A percentile compares a stretch with the other conserved stretches of the same genome.
Conservation (phyloP, 1,284 basidiomycete genomes). For the Trametes hirsuta region DNA sequence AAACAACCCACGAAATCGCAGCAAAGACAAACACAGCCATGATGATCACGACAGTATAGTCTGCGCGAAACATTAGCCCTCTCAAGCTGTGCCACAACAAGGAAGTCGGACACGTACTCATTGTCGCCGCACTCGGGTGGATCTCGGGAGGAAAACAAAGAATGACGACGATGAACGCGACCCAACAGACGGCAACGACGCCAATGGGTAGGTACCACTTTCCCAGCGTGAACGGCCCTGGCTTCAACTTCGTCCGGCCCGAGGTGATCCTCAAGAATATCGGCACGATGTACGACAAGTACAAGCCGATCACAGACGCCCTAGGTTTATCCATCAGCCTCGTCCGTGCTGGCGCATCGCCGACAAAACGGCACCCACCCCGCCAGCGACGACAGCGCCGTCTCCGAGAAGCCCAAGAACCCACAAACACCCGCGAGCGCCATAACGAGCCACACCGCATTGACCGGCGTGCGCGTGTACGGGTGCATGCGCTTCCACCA, state of each 20-base stretch:
- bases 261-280: conserved; percentile 74
- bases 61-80: conserved; percentile 37
- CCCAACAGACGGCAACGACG: conserved; percentile 64
- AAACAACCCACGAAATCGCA: conserved; percentile 62
- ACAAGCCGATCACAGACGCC: conserved; percentile 70
- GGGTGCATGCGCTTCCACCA: conserved; percentile 67
- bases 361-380: conserved; percentile 47
- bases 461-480: conserved; percentile 66
- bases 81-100: not conserved
- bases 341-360: not conserved
- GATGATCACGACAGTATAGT: conserved; percentile 70
- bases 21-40: conserved; percentile 68
- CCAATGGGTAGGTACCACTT: conserved; percentile 64
- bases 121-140: conserved; percentile 46
- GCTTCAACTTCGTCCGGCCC: conserved; percentile 56
- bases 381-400: conserved; percentile 67
- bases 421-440: conserved; percentile 58
- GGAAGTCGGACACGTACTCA: conserved; percentile 48
- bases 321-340: conserved; percentile 37
- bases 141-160: conserved; percentile 61
- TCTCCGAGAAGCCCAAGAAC: conserved; percentile 63
- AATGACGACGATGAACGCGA: conserved; percentile 61
- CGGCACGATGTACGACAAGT: conserved; percentile 68
- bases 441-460: conserved; percentile 79
- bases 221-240: conserved; percentile 65